phyloP scores from a whole-genome alignment of 2,329 filamentous ascomycete genomes.

The Fusarium abutilonis region DNA sequence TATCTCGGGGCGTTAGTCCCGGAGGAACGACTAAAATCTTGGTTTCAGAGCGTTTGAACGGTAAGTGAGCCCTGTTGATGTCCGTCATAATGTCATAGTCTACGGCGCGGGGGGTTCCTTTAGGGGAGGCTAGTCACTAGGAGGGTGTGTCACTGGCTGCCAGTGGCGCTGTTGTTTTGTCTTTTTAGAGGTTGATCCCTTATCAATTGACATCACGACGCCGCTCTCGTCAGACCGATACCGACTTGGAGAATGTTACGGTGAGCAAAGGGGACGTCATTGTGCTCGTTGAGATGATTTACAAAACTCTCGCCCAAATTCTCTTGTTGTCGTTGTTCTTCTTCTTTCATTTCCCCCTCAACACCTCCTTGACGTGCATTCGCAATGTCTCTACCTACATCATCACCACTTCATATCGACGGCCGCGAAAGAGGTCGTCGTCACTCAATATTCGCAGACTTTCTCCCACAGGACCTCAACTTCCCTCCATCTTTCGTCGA shows the following conservation, averaged over 20 bases:
- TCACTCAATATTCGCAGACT: conserved; percentile 40
- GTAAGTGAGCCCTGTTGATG: no score
- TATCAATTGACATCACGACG: conserved; percentile 36
- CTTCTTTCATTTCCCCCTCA: no score
- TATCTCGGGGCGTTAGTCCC: conserved; percentile 27
- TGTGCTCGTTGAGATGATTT: conserved; percentile 3
- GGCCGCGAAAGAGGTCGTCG: conserved; percentile 13
- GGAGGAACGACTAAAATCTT: conserved; percentile 14
- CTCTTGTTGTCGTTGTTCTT: background rate
- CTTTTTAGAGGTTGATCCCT: conserved; percentile 14
- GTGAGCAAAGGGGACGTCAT: conserved; percentile 6
- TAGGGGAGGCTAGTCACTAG: no score
- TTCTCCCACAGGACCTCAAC: conserved; percentile 26
- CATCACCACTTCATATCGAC: conserved; percentile 20
- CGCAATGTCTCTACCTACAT: conserved; percentile 22
- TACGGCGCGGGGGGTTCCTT: background rate
- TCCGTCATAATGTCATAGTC: conserved; percentile 15
- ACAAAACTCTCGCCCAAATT: background rate
- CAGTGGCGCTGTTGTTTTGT: conserved; percentile 20
- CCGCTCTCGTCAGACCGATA: conserved; percentile 1
- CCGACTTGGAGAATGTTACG: background rate
- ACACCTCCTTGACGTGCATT: no score
- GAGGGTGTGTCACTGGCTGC: conserved; percentile 14
- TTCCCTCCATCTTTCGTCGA: conserved; percentile 28
- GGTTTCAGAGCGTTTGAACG: background rate